A percentile compares a stretch with the other conserved stretches of the same genome.
Evolutionary conservation across 768 basidiomycete species (phyloP).

Genomic region (Russula brevipes): DNA sequence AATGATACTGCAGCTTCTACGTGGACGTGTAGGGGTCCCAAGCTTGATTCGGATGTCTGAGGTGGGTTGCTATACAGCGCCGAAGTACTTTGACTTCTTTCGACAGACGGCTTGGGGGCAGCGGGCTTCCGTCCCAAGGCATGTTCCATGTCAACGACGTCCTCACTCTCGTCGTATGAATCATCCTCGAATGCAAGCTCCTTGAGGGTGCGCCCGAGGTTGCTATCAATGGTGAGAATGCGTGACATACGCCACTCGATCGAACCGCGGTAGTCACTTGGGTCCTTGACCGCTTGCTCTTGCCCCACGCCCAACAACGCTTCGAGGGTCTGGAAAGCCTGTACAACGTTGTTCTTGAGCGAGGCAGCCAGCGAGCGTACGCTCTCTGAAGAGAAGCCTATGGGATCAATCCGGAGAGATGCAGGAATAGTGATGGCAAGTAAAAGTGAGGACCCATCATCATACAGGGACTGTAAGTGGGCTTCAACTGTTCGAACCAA

Average conservation of each 20-base stretch:
- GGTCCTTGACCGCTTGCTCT: slow-evolving; percentile 64
- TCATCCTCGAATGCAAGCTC: slow-evolving; percentile 34
- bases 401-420: slow-evolving; percentile 10
- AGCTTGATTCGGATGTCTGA: slow-evolving; percentile 31
- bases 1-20: slow-evolving; percentile 13
- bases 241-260: slow-evolving; percentile 77
- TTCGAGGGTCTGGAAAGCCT: slow-evolving; percentile 57
- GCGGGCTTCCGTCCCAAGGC: slow-evolving; percentile 41
- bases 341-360: slow-evolving; percentile 50
- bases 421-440: slow-evolving; percentile 50
- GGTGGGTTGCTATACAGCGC: slow-evolving; percentile 28
- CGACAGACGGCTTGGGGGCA: neutral
- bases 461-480: slow-evolving; percentile 66
- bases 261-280: slow-evolving; percentile 66
- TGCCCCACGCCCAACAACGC: slow-evolving; percentile 57
- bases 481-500: slow-evolving; percentile 69
- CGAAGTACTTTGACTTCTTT: slow-evolving; percentile 17
- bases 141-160: slow-evolving; percentile 54
- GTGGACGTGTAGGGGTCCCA: slow-evolving; percentile 22
- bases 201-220: slow-evolving; percentile 34
- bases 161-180: slow-evolving; percentile 41
- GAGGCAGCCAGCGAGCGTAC: slow-evolving; percentile 43
- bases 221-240: slow-evolving; percentile 53
- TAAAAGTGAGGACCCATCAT: slow-evolving; percentile 60
- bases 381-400: slow-evolving; percentile 13